These are phyloP conservation scores for Podaxis sp. DNA, from an alignment of 768 basidiomycete species.

Conservation along the genomic window DNA sequence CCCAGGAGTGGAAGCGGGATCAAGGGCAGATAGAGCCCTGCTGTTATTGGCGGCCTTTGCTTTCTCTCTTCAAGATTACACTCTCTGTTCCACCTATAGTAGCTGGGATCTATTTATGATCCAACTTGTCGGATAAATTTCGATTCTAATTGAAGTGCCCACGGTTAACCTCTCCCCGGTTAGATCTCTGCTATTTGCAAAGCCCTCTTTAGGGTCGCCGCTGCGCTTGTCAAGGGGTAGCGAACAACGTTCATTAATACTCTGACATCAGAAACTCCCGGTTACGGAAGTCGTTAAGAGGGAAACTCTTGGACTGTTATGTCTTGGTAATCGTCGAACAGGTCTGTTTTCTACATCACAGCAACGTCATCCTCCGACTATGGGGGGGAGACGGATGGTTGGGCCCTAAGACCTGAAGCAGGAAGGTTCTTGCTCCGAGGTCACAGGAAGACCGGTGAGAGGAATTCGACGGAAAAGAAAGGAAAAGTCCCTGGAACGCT, in stretches of 20 bases:
- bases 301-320: not conserved
- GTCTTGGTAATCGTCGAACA: conserved; percentile 1
- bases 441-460: conserved; percentile 16
- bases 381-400: conserved; percentile 1
- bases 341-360: not conserved
- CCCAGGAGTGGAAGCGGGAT: conserved; percentile 1
- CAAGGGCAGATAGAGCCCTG: conserved; percentile 11
- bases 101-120: not conserved
- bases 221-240: not conserved
- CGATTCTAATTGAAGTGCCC: conserved; percentile 2
- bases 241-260: not conserved
- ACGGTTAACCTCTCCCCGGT: not conserved
- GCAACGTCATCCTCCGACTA: conserved; percentile 12
- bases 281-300: not conserved
- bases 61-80: not conserved
- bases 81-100: not conserved
- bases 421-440: conserved; percentile 15
- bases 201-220: not conserved
- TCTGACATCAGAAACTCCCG: conserved; percentile 10
- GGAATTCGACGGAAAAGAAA: conserved; percentile 15
- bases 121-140: not conserved
- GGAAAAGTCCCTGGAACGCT: conserved; percentile 11
- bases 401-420: conserved; percentile 4
- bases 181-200: not conserved
- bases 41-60: not conserved